Base-by-base conservation (phyloP, 306 rosid genomes). In the Trifolium subterraneum region DNA sequence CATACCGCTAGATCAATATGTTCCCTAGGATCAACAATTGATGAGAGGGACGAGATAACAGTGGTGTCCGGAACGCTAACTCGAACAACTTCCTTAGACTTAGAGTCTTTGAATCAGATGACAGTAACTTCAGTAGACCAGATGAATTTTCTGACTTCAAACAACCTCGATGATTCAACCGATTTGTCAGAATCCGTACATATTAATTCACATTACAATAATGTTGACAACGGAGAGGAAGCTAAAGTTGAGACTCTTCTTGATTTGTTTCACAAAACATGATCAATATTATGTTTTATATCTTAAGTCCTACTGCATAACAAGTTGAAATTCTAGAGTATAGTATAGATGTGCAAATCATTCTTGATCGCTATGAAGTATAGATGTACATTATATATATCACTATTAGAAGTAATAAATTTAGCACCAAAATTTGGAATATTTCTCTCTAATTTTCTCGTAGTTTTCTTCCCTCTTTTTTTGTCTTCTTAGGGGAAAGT, bases 1-100 rank as follows among this genome's bases (percentile, higher is more conserved):
- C 84, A 75, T 25, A 80, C 97, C 0, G 84, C 93, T 7, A 91
- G 93, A 74, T 94, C 99, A 41, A 84, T 90, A 14, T 91, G 96
- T 79, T 94, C 98, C 27, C 87, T 88, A 3, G 94, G 91, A 78
- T 78, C 93, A 8, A 74, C 93, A 1, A 76, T 87, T 11, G 88
- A 91, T 22, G 98, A 88, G 79, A 77, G 91, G 74, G 98, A 91
- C 23, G 92, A 91, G 84, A 87, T 86, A 68, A 94, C 98, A 42
- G 82, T 88, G 11, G 98, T 81, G 8, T 94, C 97, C 0, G 92
- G 83, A 25, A 91, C 96, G 3, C 70, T 93, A 59, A 85, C 98
- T n/a, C 77, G 92, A 66, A 87, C 88, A 78, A 82, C 89, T 7
- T 91, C 97, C 16, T 68, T 94, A 33, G 97, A 78, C 20, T 65